These are phyloP conservation scores for Polygonum aviculare DNA, from an alignment of 148 eudicot species.

Conservation along the genomic window DNA sequence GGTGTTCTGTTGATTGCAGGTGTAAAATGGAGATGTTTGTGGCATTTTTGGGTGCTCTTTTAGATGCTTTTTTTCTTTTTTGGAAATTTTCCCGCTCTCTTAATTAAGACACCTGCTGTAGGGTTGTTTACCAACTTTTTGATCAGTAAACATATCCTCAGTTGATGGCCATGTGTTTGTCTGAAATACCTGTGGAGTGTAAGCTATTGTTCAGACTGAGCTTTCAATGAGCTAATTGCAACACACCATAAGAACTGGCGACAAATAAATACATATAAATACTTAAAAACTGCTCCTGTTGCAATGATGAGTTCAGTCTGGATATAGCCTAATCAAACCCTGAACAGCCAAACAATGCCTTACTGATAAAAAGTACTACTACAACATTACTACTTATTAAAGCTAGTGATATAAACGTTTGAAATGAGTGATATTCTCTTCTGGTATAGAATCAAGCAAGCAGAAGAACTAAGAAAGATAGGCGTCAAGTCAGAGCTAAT, in stretches of 20 bases:
- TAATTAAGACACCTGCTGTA: neutral
- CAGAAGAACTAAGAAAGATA: neutral
- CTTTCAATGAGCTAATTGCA: too few relatives aligned
- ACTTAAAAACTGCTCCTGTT: neutral
- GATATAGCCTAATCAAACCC: neutral
- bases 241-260: neutral
- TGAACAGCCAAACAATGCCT: neutral
- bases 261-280: neutral
- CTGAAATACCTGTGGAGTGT: too few relatives aligned
- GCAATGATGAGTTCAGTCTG: neutral
- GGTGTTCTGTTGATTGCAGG: neutral
- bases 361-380: neutral
- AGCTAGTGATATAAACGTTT: neutral
- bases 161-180: neutral
- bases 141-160: neutral
- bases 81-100: neutral
- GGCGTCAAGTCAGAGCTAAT: neutral
- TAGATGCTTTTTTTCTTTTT: too few relatives aligned
- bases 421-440: neutral
- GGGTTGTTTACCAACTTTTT: neutral
- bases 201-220: neutral
- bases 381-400: neutral
- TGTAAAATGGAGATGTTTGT: neutral
- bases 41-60: neutral
- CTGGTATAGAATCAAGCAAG: neutral